Evolutionary conservation across 2,329 filamentous ascomycete species (phyloP).

Genomic region (Rhinocladiella similis): DNA sequence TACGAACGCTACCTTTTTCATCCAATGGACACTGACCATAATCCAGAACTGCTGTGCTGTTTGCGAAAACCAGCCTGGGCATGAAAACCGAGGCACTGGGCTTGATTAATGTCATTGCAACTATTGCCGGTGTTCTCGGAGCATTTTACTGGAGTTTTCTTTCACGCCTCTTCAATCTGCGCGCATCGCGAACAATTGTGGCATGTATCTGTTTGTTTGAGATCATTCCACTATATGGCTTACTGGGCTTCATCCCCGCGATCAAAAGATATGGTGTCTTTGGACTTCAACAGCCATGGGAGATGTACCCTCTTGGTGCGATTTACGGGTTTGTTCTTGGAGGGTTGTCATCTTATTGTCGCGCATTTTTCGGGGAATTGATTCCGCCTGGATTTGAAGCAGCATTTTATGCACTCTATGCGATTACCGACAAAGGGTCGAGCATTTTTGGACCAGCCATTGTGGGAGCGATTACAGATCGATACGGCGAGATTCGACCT

Average conservation of each 20-base stretch:
- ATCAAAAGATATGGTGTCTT: constrained; percentile 72
- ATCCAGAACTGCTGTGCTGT: constrained; percentile 77
- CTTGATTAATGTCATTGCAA: constrained; percentile 91
- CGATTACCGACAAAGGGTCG: constrained; percentile 95
- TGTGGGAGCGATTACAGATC: constrained; percentile 88
- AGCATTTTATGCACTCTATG: constrained; percentile 94
- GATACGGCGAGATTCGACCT: constrained; percentile 74
- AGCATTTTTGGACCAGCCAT: constrained; percentile 93
- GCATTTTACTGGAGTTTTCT: constrained; percentile 87
- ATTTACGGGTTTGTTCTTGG: constrained; percentile 93
- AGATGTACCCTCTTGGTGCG: constrained; percentile 90
- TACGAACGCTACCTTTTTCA: not conserved
- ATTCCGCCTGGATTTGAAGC: constrained; percentile 94
- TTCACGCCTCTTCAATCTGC: constrained; percentile 67
- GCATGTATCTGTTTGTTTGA: constrained; percentile 91
- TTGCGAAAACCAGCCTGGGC: constrained; percentile 87
- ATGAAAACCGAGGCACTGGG: constrained; percentile 89
- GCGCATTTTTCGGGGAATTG: constrained; percentile 87
- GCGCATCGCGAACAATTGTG: constrained; percentile 83
- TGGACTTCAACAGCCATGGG: constrained; percentile 91
- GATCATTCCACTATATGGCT: constrained; percentile 85
- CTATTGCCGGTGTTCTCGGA: constrained; percentile 77
- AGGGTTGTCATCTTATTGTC: constrained; percentile 88
- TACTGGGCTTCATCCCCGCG: constrained; percentile 82
- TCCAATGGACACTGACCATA: not conserved